phyloP scores from a whole-genome alignment of 2,329 filamentous ascomycete species.

The Colletotrichum musicola region DNA sequence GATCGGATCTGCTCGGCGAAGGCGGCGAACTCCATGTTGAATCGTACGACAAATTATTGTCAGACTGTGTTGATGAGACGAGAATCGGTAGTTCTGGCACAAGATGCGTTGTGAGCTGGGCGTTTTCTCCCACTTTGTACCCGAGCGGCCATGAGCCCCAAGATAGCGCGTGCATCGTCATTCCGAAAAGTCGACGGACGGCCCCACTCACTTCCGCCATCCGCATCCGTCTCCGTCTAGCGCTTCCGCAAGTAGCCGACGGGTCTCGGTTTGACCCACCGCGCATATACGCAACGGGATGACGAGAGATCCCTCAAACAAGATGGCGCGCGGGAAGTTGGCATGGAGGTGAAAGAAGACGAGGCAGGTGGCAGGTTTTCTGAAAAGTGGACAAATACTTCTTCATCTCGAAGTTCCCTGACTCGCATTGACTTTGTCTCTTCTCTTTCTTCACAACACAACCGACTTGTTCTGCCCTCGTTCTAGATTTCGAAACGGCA shows the following conservation, averaged over 20 bases:
- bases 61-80: not conserved
- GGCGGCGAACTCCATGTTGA: conserved; percentile 54
- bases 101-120: conserved; percentile 10
- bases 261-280: conserved; percentile 34
- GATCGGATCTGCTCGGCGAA: conserved; percentile 56
- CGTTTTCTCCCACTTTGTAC: conserved; percentile 39
- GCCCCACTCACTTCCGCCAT: conserved; percentile 37
- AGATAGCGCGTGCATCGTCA: conserved; percentile 30
- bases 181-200: conserved; percentile 21
- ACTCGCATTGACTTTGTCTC: conserved; percentile 20
- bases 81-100: conserved; percentile 4
- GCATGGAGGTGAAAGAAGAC: conserved; percentile 2
- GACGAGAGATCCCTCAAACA: conserved; percentile 9
- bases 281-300: conserved; percentile 4
- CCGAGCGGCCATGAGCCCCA: conserved; percentile 8
- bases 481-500: not conserved
- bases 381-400: conserved; percentile 7
- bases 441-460: not conserved
- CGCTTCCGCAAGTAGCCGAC: conserved; percentile 38
- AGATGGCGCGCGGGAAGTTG: not conserved
- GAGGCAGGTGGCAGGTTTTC: not conserved
- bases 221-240: conserved; percentile 30
- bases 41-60: conserved; percentile 14
- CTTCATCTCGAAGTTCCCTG: conserved; percentile 17
- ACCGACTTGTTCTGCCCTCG: not conserved